Evolutionary conservation across 306 rosid genomes (phyloP).

Genomic region (Ammopiptanthus mongolicus): DNA sequence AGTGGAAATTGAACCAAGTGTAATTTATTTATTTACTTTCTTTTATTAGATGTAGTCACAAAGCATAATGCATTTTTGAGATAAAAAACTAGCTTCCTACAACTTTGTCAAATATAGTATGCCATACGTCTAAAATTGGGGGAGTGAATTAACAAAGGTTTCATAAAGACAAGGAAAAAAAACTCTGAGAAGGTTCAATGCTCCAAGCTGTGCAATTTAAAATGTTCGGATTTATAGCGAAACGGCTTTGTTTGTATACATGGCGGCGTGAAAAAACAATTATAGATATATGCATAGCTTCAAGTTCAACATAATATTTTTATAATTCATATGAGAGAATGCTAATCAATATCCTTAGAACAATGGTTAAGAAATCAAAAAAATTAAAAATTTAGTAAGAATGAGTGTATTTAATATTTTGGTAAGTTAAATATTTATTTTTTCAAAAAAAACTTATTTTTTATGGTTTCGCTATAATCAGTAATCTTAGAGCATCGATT

Average conservation of each 20-base stretch:
- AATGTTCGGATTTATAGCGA: background rate
- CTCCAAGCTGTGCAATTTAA: conserved; percentile 9
- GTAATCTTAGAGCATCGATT: no score
- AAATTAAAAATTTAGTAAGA: no score
- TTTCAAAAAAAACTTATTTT: no score
- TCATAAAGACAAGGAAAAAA: background rate
- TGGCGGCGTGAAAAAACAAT: background rate
- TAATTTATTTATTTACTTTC: background rate
- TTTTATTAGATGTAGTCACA: background rate
- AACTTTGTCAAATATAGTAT: conserved; percentile 8
- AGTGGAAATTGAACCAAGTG: background rate
- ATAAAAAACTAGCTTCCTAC: background rate
- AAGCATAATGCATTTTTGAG: background rate
- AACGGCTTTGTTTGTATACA: background rate
- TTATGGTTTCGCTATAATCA: no score
- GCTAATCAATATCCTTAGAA: no score
- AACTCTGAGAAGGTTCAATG: background rate
- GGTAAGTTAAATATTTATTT: no score
- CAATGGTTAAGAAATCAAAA: no score
- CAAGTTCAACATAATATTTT: background rate
- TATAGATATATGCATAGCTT: background rate
- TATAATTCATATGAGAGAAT: no score
- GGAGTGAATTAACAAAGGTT: background rate
- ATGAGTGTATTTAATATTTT: no score
- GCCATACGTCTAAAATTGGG: background rate